phyloP scores from a whole-genome alignment of 345 rosid species.

The Acer campestre region DNA sequence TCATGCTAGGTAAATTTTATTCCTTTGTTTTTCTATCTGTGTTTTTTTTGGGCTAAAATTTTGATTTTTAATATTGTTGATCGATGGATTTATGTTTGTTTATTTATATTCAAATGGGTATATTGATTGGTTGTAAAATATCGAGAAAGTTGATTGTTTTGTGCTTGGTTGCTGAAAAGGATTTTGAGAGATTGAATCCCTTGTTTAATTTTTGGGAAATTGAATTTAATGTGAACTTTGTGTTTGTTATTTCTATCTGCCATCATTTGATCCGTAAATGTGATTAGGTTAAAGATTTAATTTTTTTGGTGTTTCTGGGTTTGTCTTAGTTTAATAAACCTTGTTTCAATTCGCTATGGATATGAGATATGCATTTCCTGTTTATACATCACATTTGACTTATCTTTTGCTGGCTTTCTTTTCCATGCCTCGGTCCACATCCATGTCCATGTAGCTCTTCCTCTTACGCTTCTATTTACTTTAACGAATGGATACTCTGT shows the following conservation, averaged over 20 bases:
- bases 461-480: neutral
- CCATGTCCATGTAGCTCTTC: neutral
- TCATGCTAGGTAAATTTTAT: conserved; percentile 70
- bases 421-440: neutral
- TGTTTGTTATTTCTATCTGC: neutral
- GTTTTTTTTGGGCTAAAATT: neutral
- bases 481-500: neutral
- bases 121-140: neutral
- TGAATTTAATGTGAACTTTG: neutral
- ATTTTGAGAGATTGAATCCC: neutral
- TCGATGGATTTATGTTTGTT: neutral
- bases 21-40: neutral
- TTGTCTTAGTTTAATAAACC: neutral
- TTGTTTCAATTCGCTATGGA: neutral
- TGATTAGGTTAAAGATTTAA: neutral
- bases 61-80: neutral
- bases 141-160: neutral
- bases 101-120: neutral
- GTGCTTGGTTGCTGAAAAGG: neutral
- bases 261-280: neutral
- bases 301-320: neutral
- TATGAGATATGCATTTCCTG: neutral
- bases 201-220: conserved; percentile 1
- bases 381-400: neutral
- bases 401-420: neutral